Evolutionary conservation across 805 yeast species (phyloP).

Genomic region (Nakazawaea populi): DNA sequence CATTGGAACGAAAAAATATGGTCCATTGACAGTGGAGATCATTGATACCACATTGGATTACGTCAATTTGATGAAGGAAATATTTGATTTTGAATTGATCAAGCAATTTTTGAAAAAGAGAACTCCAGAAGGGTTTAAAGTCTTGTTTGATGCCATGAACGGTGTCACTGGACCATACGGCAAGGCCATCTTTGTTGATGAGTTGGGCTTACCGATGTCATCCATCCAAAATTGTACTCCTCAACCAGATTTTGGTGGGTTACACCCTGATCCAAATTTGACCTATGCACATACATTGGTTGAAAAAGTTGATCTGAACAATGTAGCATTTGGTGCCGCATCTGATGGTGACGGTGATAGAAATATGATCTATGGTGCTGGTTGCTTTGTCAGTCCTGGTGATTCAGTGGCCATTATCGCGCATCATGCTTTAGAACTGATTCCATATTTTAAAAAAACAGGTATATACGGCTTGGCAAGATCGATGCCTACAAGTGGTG

Average conservation of each 20-base stretch:
- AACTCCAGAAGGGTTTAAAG: slow-evolving; percentile 51
- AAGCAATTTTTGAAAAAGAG: slow-evolving; percentile 55
- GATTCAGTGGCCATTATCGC: slow-evolving; percentile 97
- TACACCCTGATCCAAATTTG: slow-evolving; percentile 96
- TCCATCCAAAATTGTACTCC: slow-evolving; percentile 79
- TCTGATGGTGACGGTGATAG: slow-evolving; percentile 99
- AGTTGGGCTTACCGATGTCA: slow-evolving; percentile 67
- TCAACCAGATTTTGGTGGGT: slow-evolving; percentile 89
- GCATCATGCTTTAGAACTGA: slow-evolving; percentile 75
- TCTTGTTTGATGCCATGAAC: slow-evolving; percentile 83
- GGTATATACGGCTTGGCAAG: slow-evolving; percentile 94
- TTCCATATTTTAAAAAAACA: slow-evolving; percentile 84
- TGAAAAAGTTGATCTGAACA: slow-evolving; percentile 71
- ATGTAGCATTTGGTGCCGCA: slow-evolving; percentile 94
- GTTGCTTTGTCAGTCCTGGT: slow-evolving; percentile 95
- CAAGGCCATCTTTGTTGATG: slow-evolving; percentile 72
- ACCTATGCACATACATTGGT: slow-evolving; percentile 90
- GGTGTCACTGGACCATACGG: slow-evolving; percentile 99
- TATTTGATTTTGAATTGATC: slow-evolving; percentile 84
- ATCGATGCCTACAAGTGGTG: slow-evolving; percentile 96
- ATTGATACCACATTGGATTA: slow-evolving; percentile 80
- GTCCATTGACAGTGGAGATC: slow-evolving; percentile 68
- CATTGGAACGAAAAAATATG: slow-evolving; percentile 47
- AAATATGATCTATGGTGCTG: slow-evolving; percentile 96
- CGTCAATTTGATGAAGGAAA: slow-evolving; percentile 69